phyloP scores from a whole-genome alignment of 2,329 filamentous ascomycete genomes.

The Aphanocladium album region DNA sequence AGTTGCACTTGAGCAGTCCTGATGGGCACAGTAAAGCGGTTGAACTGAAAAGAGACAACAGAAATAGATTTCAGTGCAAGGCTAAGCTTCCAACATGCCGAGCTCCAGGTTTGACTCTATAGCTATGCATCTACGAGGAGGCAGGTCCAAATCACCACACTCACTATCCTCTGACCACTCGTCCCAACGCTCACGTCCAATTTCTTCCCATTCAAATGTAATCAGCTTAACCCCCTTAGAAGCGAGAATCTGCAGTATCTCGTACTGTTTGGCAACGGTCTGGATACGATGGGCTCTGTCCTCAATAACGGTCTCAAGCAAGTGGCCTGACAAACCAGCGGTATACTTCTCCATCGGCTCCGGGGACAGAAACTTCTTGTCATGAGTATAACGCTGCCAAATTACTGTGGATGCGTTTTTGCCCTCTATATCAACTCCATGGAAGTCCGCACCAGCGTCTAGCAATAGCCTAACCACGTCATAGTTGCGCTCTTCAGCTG shows the following conservation, averaged over 20 bases:
- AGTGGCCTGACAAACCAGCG: too few species aligned
- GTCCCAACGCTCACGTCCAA: not conserved
- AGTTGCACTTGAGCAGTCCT: too few species aligned
- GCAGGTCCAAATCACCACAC: not conserved
- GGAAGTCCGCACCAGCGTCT: not conserved
- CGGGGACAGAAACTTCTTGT: not conserved
- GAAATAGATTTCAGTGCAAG: too few species aligned
- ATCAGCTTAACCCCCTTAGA: not conserved
- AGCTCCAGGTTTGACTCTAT: not conserved
- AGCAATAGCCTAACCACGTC: not conserved
- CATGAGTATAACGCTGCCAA: not conserved
- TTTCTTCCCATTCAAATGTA: not conserved
- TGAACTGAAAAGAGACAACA: too few species aligned
- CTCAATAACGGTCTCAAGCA: not conserved
- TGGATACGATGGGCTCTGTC: not conserved
- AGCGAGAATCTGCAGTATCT: not conserved
- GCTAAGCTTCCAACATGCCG: not conserved
- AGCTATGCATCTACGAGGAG: not conserved
- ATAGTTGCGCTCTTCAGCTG: not conserved
- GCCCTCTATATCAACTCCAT: not conserved
- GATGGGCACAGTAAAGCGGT: too few species aligned
- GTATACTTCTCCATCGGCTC: too few species aligned
- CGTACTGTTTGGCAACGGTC: not conserved
- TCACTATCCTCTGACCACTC: not conserved
- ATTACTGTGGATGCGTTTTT: not conserved